Base-by-base conservation (phyloP, 768 basidiomycete species). In the Rhizopogon vinicolor region DNA sequence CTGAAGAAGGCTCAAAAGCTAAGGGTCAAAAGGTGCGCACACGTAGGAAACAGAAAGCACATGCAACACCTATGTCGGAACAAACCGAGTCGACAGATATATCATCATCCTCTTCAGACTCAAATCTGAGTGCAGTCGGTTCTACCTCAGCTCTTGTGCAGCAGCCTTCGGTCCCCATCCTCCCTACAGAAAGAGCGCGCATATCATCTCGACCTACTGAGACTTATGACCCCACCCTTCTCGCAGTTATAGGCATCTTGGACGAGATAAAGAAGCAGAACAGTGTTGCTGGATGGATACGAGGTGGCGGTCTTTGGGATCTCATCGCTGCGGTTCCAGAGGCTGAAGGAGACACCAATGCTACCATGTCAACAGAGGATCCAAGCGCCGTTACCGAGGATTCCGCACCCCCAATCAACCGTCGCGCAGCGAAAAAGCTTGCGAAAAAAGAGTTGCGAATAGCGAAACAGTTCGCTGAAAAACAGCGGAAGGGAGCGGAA, bases 241-340 rank as follows among this genome's bases (percentile, higher is more conserved):
- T 91, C 1, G 86, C 85, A 0, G 78, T 89, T 10, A 71, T 89
- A 13, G 89, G 89, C 7, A 72, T 90, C 13, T 68, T 91, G 22
- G 85, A 88, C 45, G 73, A 70, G 13, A 58, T 85, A 13, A 85
- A 83, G 65, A 51, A 61, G 46, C 81, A 89, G 68, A 74, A 70
- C 53, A 89, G 86, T 59, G 79, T 90, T 22, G 82, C 86, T 0
- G 81, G 76, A 18, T 90, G 89, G 89, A 75, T 89, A 53, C 75
- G 78, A 16, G 61, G 64, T 29, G 85, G 86, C 1, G 85, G 85
- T 0, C 67, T 87, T 12, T 64, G 57, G 69, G 56, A 45, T 18
- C 40, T 41, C 31, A 28, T n/a, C 19, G 18, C 50, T 14, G 16
- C 50, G 7, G 19, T 37, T 25, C 33, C 19, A 22, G 48, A 22